A percentile compares a stretch with the other conserved stretches of the same genome.
phyloP scores from a whole-genome alignment of 495 filamentous ascomycete species.

The Lepraria neglecta region DNA sequence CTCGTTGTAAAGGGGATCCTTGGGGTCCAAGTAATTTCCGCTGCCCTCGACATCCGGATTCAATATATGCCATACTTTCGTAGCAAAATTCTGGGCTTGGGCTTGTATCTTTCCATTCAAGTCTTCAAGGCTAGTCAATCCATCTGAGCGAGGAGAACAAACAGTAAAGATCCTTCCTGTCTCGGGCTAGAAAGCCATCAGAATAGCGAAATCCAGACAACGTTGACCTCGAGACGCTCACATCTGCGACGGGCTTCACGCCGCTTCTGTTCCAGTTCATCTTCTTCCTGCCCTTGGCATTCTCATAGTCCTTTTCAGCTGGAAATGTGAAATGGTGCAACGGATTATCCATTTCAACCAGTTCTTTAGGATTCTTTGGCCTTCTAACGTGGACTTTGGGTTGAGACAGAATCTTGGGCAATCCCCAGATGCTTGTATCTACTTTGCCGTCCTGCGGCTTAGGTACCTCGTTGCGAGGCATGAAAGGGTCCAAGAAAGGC shows the following conservation, averaged over 20 bases:
- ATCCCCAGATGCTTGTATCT: background rate
- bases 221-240: too few species aligned
- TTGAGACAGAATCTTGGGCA: background rate
- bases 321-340: background rate
- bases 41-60: constrained; percentile 4
- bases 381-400: background rate
- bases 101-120: background rate
- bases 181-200: too few species aligned
- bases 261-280: background rate
- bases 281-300: background rate
- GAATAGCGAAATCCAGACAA: too few species aligned
- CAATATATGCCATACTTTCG: constrained; percentile 11
- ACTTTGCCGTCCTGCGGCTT: background rate
- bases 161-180: background rate
- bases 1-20: background rate
- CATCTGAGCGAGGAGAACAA: background rate
- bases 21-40: background rate
- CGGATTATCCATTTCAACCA: background rate
- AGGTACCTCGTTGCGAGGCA: constrained; percentile 9
- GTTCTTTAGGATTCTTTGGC: background rate
- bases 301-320: background rate
- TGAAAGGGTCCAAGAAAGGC: constrained; percentile 9
- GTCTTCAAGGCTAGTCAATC: background rate
- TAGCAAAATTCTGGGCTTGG: background rate
- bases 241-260: background rate